A percentile compares a stretch with the other conserved stretches of the same genome.
Evolutionary conservation across 305 asterid species (phyloP).

Genomic region (Fraxinus paxiana): DNA sequence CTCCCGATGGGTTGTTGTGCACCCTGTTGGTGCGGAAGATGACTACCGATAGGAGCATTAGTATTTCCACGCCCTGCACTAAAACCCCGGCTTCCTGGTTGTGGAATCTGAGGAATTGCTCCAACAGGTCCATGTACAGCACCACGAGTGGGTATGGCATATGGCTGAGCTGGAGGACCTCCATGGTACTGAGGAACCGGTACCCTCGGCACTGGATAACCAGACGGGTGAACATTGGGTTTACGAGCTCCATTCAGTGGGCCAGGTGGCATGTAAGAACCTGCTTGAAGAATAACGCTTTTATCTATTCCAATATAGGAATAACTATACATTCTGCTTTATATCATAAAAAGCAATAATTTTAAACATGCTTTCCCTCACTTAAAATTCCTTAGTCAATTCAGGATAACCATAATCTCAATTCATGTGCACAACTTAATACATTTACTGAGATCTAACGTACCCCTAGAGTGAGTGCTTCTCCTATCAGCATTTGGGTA

Average conservation of each 20-base stretch:
- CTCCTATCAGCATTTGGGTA: slow-evolving; percentile 70
- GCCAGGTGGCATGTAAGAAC: slow-evolving; percentile 73
- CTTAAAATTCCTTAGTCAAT: too few relatives aligned
- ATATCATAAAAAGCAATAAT: neutral
- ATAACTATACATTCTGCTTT: neutral
- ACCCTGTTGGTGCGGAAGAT: slow-evolving; percentile 85
- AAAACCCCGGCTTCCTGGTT: slow-evolving; percentile 87
- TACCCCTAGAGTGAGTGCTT: slow-evolving; percentile 84
- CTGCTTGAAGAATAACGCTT: slow-evolving; percentile 40
- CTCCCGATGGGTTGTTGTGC: slow-evolving; percentile 78
- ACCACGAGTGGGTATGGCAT: slow-evolving; percentile 92
- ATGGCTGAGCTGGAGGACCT: slow-evolving; percentile 81
- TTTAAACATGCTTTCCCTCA: neutral
- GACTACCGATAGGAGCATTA: slow-evolving; percentile 87
- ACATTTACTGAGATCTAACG: slow-evolving; percentile 12
- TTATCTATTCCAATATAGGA: slow-evolving; percentile 9
- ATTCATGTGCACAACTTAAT: slow-evolving; percentile 3
- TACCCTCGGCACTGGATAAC: slow-evolving; percentile 80
- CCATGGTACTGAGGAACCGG: slow-evolving; percentile 85
- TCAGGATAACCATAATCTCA: neutral
- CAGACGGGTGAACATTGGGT: slow-evolving; percentile 79
- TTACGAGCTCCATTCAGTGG: slow-evolving; percentile 80
- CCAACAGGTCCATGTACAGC: slow-evolving; percentile 98
- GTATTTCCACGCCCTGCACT: slow-evolving; percentile 90
- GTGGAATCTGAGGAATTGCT: slow-evolving; percentile 85